phyloP scores from a whole-genome alignment of 2,329 filamentous ascomycete species.

The Cladosporium sp. region DNA sequence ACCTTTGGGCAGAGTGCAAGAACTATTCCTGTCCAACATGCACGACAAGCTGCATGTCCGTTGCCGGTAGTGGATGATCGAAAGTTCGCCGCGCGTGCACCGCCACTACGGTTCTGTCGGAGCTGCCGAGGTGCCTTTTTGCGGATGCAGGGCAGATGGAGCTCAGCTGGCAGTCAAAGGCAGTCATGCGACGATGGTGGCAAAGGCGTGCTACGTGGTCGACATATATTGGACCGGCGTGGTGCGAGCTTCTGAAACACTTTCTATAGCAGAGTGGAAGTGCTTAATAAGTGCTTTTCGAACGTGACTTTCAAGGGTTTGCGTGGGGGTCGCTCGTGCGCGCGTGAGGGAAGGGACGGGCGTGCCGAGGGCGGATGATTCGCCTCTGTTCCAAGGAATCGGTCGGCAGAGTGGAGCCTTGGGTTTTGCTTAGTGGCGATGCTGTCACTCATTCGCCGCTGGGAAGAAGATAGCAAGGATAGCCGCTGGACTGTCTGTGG shows the following conservation, averaged over 20 bases:
- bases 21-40: constrained; percentile 13
- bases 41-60: constrained; percentile 18
- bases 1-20: constrained; percentile 9
- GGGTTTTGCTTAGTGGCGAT: constrained; percentile 10
- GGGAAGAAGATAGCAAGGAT: background rate
- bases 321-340: background rate
- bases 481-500: background rate
- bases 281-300: constrained; percentile 4
- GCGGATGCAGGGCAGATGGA: constrained; percentile 13
- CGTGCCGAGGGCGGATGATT: background rate
- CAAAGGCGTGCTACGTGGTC: constrained; percentile 14
- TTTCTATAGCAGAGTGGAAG: background rate
- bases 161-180: constrained; percentile 2
- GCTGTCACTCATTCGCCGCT: background rate
- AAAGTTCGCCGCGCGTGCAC: constrained; percentile 15
- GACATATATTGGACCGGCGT: constrained; percentile 16
- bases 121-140: constrained; percentile 11
- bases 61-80: constrained; percentile 15
- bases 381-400: constrained; percentile 2
- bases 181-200: constrained; percentile 11
- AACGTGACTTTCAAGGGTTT: background rate
- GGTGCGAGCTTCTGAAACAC: background rate
- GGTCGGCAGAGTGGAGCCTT: constrained; percentile 10
- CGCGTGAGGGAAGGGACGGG: background rate
- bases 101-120: constrained; percentile 12